Evolutionary conservation across 768 basidiomycete species (phyloP).

Genomic region (Nidula microcarpa): DNA sequence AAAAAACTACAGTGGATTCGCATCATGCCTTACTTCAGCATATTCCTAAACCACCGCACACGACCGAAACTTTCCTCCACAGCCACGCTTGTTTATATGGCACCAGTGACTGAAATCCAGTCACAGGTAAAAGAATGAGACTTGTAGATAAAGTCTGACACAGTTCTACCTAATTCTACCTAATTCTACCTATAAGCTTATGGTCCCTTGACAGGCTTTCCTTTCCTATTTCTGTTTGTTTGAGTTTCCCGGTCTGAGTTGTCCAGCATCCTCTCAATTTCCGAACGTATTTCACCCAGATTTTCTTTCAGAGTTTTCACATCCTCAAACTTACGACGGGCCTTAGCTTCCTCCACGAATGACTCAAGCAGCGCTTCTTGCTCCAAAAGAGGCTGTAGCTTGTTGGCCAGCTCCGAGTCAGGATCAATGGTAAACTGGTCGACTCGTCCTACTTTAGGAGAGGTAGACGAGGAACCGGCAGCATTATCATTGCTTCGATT

Average conservation of each 20-base stretch:
- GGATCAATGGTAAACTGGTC: constrained; percentile 41
- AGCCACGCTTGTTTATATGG: no score
- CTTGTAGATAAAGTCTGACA: no score
- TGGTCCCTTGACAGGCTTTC: not conserved
- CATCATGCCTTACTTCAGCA: no score
- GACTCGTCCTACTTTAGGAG: not conserved
- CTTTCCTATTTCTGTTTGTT: not conserved
- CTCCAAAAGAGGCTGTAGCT: constrained; percentile 85
- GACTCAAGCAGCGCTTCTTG: constrained; percentile 90
- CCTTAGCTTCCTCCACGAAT: constrained; percentile 88
- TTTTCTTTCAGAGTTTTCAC: constrained; percentile 79
- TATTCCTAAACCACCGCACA: no score
- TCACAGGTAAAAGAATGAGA: no score
- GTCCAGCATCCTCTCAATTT: constrained; percentile 69
- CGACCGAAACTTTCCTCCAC: no score
- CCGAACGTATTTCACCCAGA: constrained; percentile 76
- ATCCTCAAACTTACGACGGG: constrained; percentile 93
- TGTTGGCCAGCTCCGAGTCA: constrained; percentile 66
- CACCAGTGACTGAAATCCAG: no score
- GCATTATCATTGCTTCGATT: constrained; percentile 21
- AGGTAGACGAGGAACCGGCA: constrained; percentile 9
- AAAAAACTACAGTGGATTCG: no score
- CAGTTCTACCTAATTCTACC: not conserved
- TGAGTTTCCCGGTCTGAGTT: constrained; percentile 10
- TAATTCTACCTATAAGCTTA: not conserved